Conservation (phyloP, 176 grass and related monocot genomes). For the Carex littledalei region DNA sequence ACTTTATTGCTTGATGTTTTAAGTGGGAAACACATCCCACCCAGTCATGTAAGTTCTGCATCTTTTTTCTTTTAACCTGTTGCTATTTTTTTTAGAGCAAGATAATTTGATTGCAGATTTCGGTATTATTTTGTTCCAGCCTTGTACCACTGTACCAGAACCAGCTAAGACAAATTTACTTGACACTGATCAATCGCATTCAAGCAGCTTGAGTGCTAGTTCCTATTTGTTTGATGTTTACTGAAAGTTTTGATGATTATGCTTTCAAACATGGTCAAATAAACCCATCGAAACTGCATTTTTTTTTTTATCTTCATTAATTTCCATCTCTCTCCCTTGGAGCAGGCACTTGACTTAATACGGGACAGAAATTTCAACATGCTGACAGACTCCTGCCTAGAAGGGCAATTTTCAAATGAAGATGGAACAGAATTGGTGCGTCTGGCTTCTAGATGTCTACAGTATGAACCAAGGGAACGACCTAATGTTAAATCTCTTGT, state of each 20-base stretch:
- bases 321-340: background rate
- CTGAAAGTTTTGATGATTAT: background rate
- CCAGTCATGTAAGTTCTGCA: slow-evolving; percentile 68
- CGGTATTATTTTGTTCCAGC: background rate
- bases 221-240: background rate
- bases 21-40: slow-evolving; percentile 98
- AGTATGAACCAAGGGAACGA: slow-evolving; percentile 89
- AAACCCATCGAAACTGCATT: background rate
- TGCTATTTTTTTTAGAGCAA: background rate
- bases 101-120: background rate
- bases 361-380: slow-evolving; percentile 92
- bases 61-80: slow-evolving; percentile 22
- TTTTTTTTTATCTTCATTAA: background rate
- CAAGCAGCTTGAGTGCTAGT: background rate
- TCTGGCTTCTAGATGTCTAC: slow-evolving; percentile 93
- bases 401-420: slow-evolving; percentile 96
- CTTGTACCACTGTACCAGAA: background rate
- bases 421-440: slow-evolving; percentile 94
- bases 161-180: background rate
- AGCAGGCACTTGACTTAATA: slow-evolving; percentile 97
- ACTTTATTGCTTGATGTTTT: slow-evolving; percentile 92
- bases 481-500: slow-evolving; percentile 89
- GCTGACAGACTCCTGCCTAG: slow-evolving; percentile 92
- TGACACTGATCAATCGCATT: background rate
- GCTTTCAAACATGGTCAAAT: background rate